Evolutionary conservation across 768 basidiomycete species (phyloP), one percentile per base, ranked within the genome.

Genomic region (Auricularia sp.): DNA sequence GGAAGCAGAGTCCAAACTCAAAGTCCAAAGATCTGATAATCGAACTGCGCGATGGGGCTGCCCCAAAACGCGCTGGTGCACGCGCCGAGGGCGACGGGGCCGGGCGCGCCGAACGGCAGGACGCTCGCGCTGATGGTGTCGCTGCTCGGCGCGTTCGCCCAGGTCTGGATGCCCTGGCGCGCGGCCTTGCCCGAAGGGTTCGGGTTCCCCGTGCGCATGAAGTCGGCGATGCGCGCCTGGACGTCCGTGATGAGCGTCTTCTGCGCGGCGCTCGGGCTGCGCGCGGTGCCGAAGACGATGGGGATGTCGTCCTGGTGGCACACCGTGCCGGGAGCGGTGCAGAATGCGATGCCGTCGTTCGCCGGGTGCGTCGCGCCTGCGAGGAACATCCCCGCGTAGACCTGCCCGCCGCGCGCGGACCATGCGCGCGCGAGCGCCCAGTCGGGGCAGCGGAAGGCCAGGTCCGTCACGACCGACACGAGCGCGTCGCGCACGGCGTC

Each of bases 391-490:
- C 87, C 89, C 21, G 89, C 86, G 69, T 79, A 90, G n/a, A 82
- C 87, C 44, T 72, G 79, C 10, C 88, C 88, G 34, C 89, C 88
- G 66, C 81, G 70, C 44, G 74, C 72, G n/a, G 81, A 82, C 87
- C 86, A 91, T 69, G 79, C 82, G 47, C 87, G 79, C 1, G 87
- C 82, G 66, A 90, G 87, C 3, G 83, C 83, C 87, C 86, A 90
- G 36, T 79, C 79, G 16, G 90, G 76, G 72, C 89, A 90, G 67
- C 81, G 82, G 84, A 85, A 91, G 10, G 85, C 67, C 65, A 84
- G 81, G 73, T 92, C 90, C 1, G 89, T 89, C 56, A 83, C 88
- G 24, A 90, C 72, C 29, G 69, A 64, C 70, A 85, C 77, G 29
- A 90, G 77, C 65, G 78, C 79, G 71, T 88, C 88, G 64, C 75